Percentiles rank a stretch among this genome's conserved stretches.
These are phyloP conservation scores for Madurella fahalii DNA, from an alignment of 2,329 filamentous ascomycete genomes.

Conservation along the genomic window DNA sequence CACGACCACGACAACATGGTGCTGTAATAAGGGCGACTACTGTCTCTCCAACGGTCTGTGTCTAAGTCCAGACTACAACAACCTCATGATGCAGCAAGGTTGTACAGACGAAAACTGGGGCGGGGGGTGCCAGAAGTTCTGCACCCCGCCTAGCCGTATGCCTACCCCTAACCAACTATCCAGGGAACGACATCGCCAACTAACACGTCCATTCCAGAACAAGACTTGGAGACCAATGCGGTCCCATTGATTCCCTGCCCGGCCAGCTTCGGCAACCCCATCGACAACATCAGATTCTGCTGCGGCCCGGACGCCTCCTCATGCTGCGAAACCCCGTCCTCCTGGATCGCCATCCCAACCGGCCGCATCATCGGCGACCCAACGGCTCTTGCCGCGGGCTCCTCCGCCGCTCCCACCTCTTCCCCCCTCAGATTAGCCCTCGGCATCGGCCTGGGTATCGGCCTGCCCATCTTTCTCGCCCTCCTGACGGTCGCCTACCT, in stretches of 20 bases:
- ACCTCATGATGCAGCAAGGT: conserved; percentile 29
- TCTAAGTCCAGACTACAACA: conserved; percentile 26
- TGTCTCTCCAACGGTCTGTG: conserved; percentile 32
- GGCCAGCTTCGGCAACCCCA: not conserved
- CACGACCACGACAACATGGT: conserved; percentile 20
- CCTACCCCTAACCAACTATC: not conserved
- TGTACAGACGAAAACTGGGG: conserved; percentile 29
- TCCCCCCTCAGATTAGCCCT: conserved; percentile 14
- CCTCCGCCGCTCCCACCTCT: no score
- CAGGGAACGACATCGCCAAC: not conserved
- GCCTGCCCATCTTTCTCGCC: conserved; percentile 20
- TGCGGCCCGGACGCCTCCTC: conserved; percentile 15
- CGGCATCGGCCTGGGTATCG: conserved; percentile 21
- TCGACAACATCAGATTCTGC: conserved; percentile 16
- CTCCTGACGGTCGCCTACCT: conserved; percentile 17
- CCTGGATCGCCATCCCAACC: conserved; percentile 3
- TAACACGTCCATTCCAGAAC: not conserved
- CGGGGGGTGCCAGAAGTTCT: conserved; percentile 25
- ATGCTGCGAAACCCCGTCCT: conserved; percentile 10
- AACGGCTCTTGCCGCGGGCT: no score
- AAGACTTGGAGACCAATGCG: not conserved
- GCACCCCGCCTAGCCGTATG: conserved; percentile 11
- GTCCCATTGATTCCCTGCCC: conserved; percentile 19
- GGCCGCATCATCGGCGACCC: conserved; percentile 8
- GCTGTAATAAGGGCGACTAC: conserved; percentile 26